These are phyloP conservation scores for Ophiosphaerella narmari DNA, from an alignment of 2,329 filamentous ascomycete genomes.

Conservation along the genomic window DNA sequence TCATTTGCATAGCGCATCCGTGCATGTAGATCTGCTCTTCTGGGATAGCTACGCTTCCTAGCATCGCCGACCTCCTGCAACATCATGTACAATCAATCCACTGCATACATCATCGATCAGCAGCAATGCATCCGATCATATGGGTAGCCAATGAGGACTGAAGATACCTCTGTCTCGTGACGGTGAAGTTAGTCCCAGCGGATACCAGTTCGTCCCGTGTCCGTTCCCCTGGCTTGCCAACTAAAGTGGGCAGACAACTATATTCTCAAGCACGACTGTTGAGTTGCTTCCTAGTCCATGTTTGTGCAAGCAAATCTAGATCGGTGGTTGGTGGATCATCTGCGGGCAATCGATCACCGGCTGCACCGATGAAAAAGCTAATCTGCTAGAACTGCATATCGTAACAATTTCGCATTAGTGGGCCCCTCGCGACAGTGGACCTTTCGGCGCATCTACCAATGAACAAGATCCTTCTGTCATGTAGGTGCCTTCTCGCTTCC, in stretches of 20 bases:
- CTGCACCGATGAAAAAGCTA: not conserved
- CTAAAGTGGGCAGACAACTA: too few relatives aligned
- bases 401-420: constrained; percentile 1
- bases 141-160: constrained; percentile 3
- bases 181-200: too few relatives aligned
- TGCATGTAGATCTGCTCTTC: constrained; percentile 2
- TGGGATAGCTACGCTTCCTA: not conserved
- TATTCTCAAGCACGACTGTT: too few relatives aligned
- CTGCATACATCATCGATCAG: constrained; percentile 16
- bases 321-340: too few relatives aligned
- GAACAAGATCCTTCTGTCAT: not conserved
- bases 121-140: constrained; percentile 1
- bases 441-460: not conserved
- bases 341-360: too few relatives aligned
- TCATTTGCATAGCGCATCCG: not conserved
- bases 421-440: not conserved
- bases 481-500: not conserved
- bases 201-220: too few relatives aligned
- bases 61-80: constrained; percentile 9
- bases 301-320: too few relatives aligned
- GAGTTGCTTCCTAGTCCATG: too few relatives aligned
- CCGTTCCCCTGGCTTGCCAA: too few relatives aligned
- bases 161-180: not conserved
- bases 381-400: not conserved
- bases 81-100: not conserved